Conservation (phyloP, 352 stramenopile genomes). For the Globisporangium uncinulatum region DNA sequence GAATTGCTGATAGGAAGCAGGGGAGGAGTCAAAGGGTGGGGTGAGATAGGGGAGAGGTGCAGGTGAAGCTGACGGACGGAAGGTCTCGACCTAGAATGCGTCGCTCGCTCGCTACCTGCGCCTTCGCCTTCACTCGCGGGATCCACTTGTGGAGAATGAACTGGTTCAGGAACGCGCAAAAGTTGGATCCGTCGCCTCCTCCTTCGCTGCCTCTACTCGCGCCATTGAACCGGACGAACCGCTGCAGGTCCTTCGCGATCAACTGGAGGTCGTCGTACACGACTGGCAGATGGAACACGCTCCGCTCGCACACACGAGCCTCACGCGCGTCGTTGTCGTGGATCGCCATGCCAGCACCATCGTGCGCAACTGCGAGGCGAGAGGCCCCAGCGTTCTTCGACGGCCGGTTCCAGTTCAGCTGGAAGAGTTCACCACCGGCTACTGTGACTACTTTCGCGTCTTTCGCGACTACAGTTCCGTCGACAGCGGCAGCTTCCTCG, state of each 20-base stretch:
- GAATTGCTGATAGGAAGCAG: conserved; percentile 27
- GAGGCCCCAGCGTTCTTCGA: conserved; percentile 21
- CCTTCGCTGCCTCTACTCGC: conserved; percentile 9
- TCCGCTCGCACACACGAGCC: conserved; percentile 56
- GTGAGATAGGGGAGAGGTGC: neutral
- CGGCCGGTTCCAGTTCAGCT: conserved; percentile 56
- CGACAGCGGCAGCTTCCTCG: conserved; percentile 26
- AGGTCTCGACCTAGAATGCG: too few relatives aligned
- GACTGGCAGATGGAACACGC: conserved; percentile 67
- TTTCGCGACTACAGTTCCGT: conserved; percentile 16
- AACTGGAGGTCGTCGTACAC: conserved; percentile 67
- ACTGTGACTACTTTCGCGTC: conserved; percentile 11
- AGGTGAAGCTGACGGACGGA: neutral
- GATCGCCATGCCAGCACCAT: conserved; percentile 16
- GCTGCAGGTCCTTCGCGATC: conserved; percentile 54
- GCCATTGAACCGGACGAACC: conserved; percentile 27
- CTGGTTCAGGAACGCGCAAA: conserved; percentile 49
- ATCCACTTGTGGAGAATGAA: conserved; percentile 77
- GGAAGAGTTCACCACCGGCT: conserved; percentile 41
- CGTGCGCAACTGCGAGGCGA: conserved; percentile 16
- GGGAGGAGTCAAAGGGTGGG: neutral
- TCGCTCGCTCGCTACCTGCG: conserved; percentile 19
- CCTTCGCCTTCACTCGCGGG: conserved; percentile 64
- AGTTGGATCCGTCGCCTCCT: conserved; percentile 14
- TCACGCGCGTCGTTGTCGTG: conserved; percentile 21